Evolutionary conservation across 116 monocot species (phyloP).

Genomic region (Phalaenopsis hybrid): DNA sequence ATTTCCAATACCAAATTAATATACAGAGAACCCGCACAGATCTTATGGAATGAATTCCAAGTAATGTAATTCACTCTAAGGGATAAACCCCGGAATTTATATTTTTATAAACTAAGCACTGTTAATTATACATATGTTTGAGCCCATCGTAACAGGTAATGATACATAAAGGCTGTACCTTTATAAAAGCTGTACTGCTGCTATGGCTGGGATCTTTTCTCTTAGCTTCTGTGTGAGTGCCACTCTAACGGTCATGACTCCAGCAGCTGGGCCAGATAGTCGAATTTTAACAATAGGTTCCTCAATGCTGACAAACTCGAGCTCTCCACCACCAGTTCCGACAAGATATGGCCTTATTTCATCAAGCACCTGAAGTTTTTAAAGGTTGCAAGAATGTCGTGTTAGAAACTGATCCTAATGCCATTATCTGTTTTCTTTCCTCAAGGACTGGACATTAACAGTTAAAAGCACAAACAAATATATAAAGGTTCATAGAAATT

Average conservation of each 20-base stretch:
- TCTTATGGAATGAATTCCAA: background rate
- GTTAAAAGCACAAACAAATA: no score
- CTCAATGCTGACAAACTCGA: conserved; percentile 78
- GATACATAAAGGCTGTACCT: background rate
- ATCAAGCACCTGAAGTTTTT: conserved; percentile 71
- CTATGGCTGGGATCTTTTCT: conserved; percentile 94
- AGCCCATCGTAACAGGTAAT: background rate
- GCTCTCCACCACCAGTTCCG: conserved; percentile 87
- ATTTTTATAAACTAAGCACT: background rate
- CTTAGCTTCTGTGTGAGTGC: conserved; percentile 94
- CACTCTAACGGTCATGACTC: conserved; percentile 92
- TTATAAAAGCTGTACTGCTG: conserved; percentile 83
- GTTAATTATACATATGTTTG: background rate
- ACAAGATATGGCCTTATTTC: conserved; percentile 95
- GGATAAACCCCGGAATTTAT: background rate
- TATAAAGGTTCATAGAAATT: background rate
- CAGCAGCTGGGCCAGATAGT: conserved; percentile 83
- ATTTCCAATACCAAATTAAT: no score
- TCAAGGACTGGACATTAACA: background rate
- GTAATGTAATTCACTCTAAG: background rate
- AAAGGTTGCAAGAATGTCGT: background rate
- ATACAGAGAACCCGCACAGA: background rate
- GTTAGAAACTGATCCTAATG: background rate
- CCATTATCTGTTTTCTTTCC: background rate
- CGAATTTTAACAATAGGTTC: conserved; percentile 92